Evolutionary conservation across 768 basidiomycete genomes (phyloP).

Genomic region (Tulasnella calospora): DNA sequence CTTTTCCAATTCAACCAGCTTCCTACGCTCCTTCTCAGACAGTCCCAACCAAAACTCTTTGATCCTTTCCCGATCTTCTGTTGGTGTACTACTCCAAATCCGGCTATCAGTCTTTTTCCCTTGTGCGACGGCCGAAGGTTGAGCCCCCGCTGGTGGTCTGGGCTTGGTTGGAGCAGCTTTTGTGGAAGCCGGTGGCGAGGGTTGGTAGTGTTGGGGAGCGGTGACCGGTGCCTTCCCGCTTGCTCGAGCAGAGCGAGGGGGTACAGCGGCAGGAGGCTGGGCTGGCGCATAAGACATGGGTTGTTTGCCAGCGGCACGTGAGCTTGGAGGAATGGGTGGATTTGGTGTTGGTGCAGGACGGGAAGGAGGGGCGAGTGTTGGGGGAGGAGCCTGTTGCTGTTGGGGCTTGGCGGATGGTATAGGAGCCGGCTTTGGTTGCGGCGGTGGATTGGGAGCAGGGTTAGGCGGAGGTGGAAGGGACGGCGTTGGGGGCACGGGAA

Average conservation of each 20-base stretch:
- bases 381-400: slow-evolving; percentile 38
- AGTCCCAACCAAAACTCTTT: slow-evolving; percentile 96
- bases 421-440: slow-evolving; percentile 40
- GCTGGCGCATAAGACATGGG: slow-evolving; percentile 69
- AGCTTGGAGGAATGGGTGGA: slow-evolving; percentile 54
- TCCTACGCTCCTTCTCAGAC: slow-evolving; percentile 83
- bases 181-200: slow-evolving; percentile 47
- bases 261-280: slow-evolving; percentile 35
- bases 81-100: slow-evolving; percentile 91
- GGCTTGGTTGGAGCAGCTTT: slow-evolving; percentile 40
- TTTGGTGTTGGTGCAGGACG: slow-evolving; percentile 36
- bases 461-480: slow-evolving; percentile 32
- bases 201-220: slow-evolving; percentile 53
- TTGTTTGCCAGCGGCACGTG: slow-evolving; percentile 86
- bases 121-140: slow-evolving; percentile 32
- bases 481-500: slow-evolving; percentile 26
- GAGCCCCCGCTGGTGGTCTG: slow-evolving; percentile 37
- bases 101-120: slow-evolving; percentile 54
- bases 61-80: slow-evolving; percentile 93
- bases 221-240: slow-evolving; percentile 53
- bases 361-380: slow-evolving; percentile 41
- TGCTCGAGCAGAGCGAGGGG: slow-evolving; percentile 39
- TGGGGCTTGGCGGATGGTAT: slow-evolving; percentile 35
- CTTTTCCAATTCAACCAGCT: slow-evolving; percentile 95
- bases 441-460: slow-evolving; percentile 31